These are phyloP conservation scores for Thozetella sp. DNA, from an alignment of 495 filamentous ascomycete species.

Conservation along the genomic window DNA sequence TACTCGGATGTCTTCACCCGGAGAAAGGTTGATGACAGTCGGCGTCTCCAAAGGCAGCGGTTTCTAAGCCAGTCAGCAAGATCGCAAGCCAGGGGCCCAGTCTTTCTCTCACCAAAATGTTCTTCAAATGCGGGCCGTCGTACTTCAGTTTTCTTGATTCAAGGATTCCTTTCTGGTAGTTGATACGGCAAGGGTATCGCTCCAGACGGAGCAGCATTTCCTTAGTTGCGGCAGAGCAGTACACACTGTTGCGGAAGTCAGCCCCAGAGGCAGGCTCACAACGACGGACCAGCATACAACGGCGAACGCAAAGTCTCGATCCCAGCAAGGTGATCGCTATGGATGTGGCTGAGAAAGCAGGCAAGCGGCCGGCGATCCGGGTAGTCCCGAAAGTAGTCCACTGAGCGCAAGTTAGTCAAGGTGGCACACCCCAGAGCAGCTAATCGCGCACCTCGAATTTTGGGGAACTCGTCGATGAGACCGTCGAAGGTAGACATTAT, in stretches of 20 bases:
- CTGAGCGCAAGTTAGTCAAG: slow-evolving; percentile 32
- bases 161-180: slow-evolving; percentile 76
- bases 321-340: slow-evolving; percentile 87
- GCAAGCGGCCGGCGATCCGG: slow-evolving; percentile 61
- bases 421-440: neutral
- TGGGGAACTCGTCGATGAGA: slow-evolving; percentile 61
- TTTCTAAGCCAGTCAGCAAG: slow-evolving; percentile 50
- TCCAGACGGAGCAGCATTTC: slow-evolving; percentile 79
- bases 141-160: slow-evolving; percentile 71
- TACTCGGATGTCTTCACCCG: slow-evolving; percentile 67
- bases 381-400: slow-evolving; percentile 80
- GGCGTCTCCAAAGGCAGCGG: slow-evolving; percentile 85
- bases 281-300: slow-evolving; percentile 46
- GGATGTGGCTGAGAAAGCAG: slow-evolving; percentile 91
- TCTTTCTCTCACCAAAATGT: slow-evolving; percentile 51
- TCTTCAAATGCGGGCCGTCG: slow-evolving; percentile 63
- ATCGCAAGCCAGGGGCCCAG: slow-evolving; percentile 7
- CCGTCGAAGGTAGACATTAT: slow-evolving; percentile 41
- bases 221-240: slow-evolving; percentile 84
- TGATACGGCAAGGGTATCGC: slow-evolving; percentile 75
- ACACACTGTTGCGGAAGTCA: slow-evolving; percentile 53
- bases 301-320: slow-evolving; percentile 75
- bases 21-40: slow-evolving; percentile 73
- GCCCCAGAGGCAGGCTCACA: neutral
- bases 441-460: slow-evolving; percentile 59